Evolutionary conservation across 768 basidiomycete genomes (phyloP).

Genomic region (Tremella mesenterica): DNA sequence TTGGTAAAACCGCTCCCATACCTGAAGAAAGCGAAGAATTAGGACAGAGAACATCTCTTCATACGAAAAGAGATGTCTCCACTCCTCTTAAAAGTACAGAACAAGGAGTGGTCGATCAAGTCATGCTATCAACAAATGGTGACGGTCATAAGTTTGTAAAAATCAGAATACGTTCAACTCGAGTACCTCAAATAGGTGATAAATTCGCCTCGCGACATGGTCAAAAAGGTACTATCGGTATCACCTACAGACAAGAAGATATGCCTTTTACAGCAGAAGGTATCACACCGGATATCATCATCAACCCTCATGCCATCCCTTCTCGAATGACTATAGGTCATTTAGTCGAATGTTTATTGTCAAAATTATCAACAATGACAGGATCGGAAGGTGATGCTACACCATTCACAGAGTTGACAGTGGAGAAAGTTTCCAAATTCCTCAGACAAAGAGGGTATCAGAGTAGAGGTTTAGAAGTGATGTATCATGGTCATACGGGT

Average conservation of each 20-base stretch:
- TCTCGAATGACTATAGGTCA: conserved; percentile 99
- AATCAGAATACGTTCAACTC: conserved; percentile 87
- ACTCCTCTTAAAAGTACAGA: conserved; percentile 97
- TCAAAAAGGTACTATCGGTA: conserved; percentile 99
- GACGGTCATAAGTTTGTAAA: conserved; percentile 98
- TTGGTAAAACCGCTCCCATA: conserved; percentile 96
- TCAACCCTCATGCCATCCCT: conserved; percentile 98
- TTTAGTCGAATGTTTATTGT: conserved; percentile 93
- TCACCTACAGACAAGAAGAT: conserved; percentile 98
- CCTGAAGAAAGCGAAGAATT: conserved; percentile 95
- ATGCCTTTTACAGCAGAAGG: conserved; percentile 99
- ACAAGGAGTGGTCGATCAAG: conserved; percentile 94
- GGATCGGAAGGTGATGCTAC: conserved; percentile 98
- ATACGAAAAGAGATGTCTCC: conserved; percentile 90
- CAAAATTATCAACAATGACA: conserved; percentile 89
- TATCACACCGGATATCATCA: conserved; percentile 92
- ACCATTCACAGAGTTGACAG: conserved; percentile 95
- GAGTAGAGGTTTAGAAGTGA: conserved; percentile 90
- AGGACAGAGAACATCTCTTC: conserved; percentile 85
- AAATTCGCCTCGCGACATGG: conserved; percentile 99
- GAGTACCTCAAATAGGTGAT: conserved; percentile 96
- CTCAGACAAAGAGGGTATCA: conserved; percentile 87
- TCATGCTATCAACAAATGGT: conserved; percentile 87
- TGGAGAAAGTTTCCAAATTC: conserved; percentile 91
- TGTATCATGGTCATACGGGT: conserved; percentile 99